Percentiles rank a stretch among this genome's conserved stretches.
These are phyloP conservation scores for Mortierella sp. DNA, from an alignment of 371 early-diverging fungal genomes.

Conservation along the genomic window DNA sequence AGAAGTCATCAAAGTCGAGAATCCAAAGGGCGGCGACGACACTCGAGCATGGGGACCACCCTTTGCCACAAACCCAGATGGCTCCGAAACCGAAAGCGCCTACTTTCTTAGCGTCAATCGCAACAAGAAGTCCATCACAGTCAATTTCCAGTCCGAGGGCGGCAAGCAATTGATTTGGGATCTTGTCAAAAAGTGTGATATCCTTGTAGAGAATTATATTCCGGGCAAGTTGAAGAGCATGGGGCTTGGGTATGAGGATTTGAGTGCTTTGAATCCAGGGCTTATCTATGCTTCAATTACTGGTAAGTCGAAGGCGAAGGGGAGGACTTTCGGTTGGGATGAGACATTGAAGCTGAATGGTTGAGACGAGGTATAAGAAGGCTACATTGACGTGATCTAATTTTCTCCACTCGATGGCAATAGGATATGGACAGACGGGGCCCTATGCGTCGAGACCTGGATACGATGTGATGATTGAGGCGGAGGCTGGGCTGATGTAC, in stretches of 20 bases:
- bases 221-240: slow-evolving; percentile 86
- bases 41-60: slow-evolving; percentile 91
- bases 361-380: neutral
- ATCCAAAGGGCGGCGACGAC: slow-evolving; percentile 86
- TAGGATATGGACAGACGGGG: slow-evolving; percentile 90
- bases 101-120: slow-evolving; percentile 93
- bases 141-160: slow-evolving; percentile 80
- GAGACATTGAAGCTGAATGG: neutral
- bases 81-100: slow-evolving; percentile 73
- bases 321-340: neutral
- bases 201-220: slow-evolving; percentile 93
- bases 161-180: slow-evolving; percentile 78
- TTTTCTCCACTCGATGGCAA: neutral
- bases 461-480: slow-evolving; percentile 95
- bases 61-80: slow-evolving; percentile 66
- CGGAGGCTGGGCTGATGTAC: slow-evolving; percentile 95
- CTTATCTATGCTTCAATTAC: slow-evolving; percentile 93
- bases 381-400: neutral
- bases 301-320: slow-evolving; percentile 46
- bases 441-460: slow-evolving; percentile 87
- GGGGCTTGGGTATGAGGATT: slow-evolving; percentile 84
- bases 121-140: slow-evolving; percentile 90
- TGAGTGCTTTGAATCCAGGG: slow-evolving; percentile 78
- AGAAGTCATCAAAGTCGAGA: slow-evolving; percentile 91
- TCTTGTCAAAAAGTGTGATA: slow-evolving; percentile 79